These are phyloP conservation scores for Plasmodium cynomolgi DNA, from an alignment of 169 alveolate genomes.

Conservation along the genomic window DNA sequence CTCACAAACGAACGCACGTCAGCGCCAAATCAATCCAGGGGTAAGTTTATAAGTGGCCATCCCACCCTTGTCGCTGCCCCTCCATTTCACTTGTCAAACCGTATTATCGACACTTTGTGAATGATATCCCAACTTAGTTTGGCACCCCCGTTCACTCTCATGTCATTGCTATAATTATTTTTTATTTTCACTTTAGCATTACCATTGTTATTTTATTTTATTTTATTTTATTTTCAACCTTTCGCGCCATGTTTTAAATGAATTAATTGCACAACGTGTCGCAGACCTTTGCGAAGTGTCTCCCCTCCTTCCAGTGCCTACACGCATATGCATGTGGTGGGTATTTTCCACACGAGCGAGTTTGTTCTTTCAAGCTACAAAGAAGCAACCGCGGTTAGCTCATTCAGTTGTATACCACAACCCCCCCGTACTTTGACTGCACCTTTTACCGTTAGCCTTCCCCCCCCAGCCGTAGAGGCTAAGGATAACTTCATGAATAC, in stretches of 20 bases:
- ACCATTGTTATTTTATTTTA: neutral
- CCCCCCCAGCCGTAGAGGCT: neutral
- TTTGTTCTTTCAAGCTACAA: too few relatives aligned
- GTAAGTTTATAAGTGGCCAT: neutral
- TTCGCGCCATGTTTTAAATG: neutral
- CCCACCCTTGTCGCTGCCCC: neutral
- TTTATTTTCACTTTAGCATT: neutral
- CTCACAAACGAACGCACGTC: neutral
- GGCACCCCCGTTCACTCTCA: neutral
- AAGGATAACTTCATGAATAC: neutral
- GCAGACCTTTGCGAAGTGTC: neutral
- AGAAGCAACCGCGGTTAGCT: too few relatives aligned
- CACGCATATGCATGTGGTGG: too few relatives aligned
- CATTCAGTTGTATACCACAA: too few relatives aligned
- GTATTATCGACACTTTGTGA: neutral
- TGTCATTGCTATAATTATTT: neutral
- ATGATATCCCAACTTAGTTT: neutral
- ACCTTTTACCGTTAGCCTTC: too few relatives aligned
- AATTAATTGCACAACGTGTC: neutral
- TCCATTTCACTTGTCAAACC: neutral
- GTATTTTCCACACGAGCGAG: too few relatives aligned
- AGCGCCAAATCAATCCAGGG: neutral
- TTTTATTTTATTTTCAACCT: neutral
- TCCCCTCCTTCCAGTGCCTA: too few relatives aligned
- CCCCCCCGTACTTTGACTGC: too few relatives aligned